phyloP scores from a whole-genome alignment of 1,284 basidiomycete genomes.

The Thecaphora thlaspeos region DNA sequence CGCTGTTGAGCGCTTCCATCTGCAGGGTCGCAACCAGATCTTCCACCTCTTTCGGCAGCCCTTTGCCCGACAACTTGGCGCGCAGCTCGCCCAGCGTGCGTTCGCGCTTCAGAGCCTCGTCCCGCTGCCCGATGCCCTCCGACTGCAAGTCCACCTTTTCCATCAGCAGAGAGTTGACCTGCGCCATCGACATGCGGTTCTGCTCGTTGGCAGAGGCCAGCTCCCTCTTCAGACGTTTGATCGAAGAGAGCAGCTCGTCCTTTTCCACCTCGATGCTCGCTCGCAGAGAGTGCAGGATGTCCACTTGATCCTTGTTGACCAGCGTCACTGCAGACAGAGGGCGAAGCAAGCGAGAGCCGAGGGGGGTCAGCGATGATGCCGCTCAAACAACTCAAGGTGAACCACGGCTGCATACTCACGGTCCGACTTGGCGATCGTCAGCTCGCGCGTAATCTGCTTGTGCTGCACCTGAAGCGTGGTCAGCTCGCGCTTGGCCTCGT shows the following conservation, averaged over 20 bases:
- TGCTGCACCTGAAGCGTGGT: slow-evolving; percentile 72
- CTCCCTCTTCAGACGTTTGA: slow-evolving; percentile 68
- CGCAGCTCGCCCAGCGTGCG: slow-evolving; percentile 28
- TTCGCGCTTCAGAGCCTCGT: slow-evolving; percentile 39
- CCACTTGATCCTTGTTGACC: slow-evolving; percentile 61
- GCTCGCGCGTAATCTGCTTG: slow-evolving; percentile 68
- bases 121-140: slow-evolving; percentile 52
- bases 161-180: slow-evolving; percentile 66
- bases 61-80: slow-evolving; percentile 65
- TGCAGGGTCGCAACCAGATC: slow-evolving; percentile 72
- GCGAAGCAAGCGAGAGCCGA: too few species aligned
- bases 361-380: too few species aligned
- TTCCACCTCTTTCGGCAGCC: slow-evolving; percentile 76
- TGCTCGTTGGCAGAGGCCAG: slow-evolving; percentile 75
- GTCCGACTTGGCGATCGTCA: slow-evolving; percentile 82
- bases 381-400: too few species aligned
- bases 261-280: slow-evolving; percentile 88
- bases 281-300: slow-evolving; percentile 72
- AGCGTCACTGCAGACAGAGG: slow-evolving; percentile 52
- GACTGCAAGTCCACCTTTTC: slow-evolving; percentile 85
- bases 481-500: slow-evolving; percentile 69
- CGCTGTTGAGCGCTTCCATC: slow-evolving; percentile 71
- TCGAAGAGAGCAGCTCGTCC: slow-evolving; percentile 69
- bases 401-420: too few species aligned
- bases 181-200: slow-evolving; percentile 83